Evolutionary conservation across 257 asterid species (phyloP).

Genomic region (Solanum clarkiae): DNA sequence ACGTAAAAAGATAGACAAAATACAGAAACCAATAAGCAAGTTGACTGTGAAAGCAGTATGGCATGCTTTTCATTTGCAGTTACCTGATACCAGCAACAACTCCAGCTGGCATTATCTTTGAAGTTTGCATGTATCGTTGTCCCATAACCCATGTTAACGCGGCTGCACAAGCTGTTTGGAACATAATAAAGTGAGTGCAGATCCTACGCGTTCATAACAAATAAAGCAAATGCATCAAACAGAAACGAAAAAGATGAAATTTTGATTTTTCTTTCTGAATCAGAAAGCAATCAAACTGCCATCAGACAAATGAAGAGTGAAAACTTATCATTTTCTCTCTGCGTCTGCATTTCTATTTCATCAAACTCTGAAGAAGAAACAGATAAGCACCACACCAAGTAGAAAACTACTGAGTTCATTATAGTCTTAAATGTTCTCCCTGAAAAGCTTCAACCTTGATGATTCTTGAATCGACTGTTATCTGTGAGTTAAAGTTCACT

Average conservation of each 20-base stretch:
- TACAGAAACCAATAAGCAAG: background rate
- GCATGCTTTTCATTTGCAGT: background rate
- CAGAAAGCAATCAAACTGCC: background rate
- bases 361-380: background rate
- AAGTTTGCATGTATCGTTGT: constrained; percentile 61
- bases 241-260: background rate
- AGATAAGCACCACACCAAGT: background rate
- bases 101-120: constrained; percentile 97
- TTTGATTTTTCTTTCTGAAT: background rate
- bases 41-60: background rate
- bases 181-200: background rate
- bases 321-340: background rate
- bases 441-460: background rate
- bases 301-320: background rate
- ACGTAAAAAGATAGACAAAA: background rate
- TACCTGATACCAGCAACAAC: constrained; percentile 91
- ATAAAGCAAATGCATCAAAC: background rate
- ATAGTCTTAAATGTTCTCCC: background rate
- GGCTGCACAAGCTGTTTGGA: constrained; percentile 57
- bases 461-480: background rate
- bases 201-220: background rate
- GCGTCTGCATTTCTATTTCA: background rate
- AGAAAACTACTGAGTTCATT: background rate
- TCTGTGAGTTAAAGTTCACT: background rate
- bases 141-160: constrained; percentile 70